Percentiles rank a stretch among this genome's conserved stretches.
Conservation (phyloP, 164 flowering plant genomes). For the Stephania japonica region DNA sequence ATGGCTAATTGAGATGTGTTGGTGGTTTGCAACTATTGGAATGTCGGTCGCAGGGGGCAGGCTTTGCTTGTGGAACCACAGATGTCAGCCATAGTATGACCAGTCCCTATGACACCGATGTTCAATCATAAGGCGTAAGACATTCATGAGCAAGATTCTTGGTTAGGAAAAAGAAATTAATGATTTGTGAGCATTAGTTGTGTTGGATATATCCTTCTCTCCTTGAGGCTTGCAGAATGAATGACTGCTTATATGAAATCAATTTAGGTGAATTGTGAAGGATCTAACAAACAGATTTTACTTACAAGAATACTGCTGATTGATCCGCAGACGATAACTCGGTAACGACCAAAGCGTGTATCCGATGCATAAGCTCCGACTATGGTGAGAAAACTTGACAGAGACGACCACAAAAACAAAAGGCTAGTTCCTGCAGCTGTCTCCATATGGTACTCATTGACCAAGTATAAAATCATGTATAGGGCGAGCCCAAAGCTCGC, state of each 20-base stretch:
- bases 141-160: no score
- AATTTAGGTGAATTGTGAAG: no score
- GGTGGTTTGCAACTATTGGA: slow-evolving; percentile 17
- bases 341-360: slow-evolving; percentile 53
- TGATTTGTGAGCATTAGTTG: no score
- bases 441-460: not conserved
- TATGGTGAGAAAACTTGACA: slow-evolving; percentile 29
- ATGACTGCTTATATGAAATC: no score
- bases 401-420: slow-evolving; percentile 39
- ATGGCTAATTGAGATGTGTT: slow-evolving; percentile 21
- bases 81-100: slow-evolving; percentile 34
- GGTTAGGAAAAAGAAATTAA: no score
- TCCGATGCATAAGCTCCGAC: slow-evolving; percentile 56
- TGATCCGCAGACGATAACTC: slow-evolving; percentile 40
- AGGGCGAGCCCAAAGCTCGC: not conserved
- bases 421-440: slow-evolving; percentile 14
- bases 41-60: not conserved
- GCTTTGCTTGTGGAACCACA: slow-evolving; percentile 27
- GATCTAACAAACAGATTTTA: not conserved
- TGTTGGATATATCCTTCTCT: no score
- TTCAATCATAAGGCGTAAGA: no score
- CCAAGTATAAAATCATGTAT: not conserved
- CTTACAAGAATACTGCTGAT: slow-evolving; percentile 39
- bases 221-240: no score
- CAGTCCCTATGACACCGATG: slow-evolving; percentile 30